Evolutionary conservation across 108 stramenopile species (phyloP), one percentile per base, ranked within the genome.

Genomic region (Skeletonema tropicum): DNA sequence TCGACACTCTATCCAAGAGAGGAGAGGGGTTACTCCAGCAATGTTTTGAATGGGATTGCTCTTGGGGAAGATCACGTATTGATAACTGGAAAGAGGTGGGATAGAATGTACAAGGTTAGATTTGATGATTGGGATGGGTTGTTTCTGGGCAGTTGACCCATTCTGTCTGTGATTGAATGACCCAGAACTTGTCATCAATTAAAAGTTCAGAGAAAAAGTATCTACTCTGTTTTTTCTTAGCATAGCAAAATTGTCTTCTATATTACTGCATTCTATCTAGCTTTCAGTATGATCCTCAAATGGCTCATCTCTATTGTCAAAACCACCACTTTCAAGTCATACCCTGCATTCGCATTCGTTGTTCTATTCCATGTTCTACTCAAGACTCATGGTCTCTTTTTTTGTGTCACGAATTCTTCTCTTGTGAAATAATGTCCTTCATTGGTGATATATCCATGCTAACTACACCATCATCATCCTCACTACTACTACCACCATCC

Each of bases 31-130:
- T 74, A 73, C 26, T 29, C 26, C 14, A 83, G 86, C 14, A 88
- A 95, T 71, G 91, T 92, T 31, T 71, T 95, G 25, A 95, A 95
- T 82, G 94, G 94, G 14, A 92, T 95, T 39, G 93, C 94, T 2
- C 73, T 93, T 39, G 92, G 90, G 0, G 59, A 68, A 15, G 87
- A 93, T 68, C 85, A 88, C 31, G 89, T 88, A 26, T 70, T 90
- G 32, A 41, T 95, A 30, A 92, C 92, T 8, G 94, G 86, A 32
- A 85, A 86, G 60, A 60, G 72, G 3, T 94, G 93, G 93, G 85
- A 90, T 72, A 71, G 88, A 71, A 92, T 92, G 86, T 92, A 83
- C 73, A 85, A 77, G 33, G 68, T 94, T 6, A 31, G 23, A 35
- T 82, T 82, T 57, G 52, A 63, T 2, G 75, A 82, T 52, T 82